Evolutionary conservation across 202 grass and related monocot species (phyloP).

Genomic region (Digitaria exilis): DNA sequence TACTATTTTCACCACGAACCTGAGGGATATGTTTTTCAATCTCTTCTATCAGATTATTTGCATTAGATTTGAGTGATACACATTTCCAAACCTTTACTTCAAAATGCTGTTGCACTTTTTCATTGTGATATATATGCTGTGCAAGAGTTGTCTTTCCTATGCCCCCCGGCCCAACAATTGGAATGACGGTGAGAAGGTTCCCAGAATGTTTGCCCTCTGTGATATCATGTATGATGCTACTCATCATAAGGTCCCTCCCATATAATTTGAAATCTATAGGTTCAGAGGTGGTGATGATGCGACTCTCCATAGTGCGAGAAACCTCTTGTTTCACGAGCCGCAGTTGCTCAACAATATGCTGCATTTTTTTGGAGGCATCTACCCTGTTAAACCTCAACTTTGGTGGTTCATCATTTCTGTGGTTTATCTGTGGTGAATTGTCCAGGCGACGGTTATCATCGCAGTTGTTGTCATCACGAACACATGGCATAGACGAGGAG

Average conservation of each 20-base stretch:
- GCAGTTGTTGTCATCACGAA: neutral
- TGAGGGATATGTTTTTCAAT: neutral
- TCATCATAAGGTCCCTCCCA: neutral
- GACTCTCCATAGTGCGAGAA: neutral
- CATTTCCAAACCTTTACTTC: neutral
- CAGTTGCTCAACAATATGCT: neutral
- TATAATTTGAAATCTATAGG: neutral
- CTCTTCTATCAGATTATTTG: neutral
- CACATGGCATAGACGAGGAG: neutral
- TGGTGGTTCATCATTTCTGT: neutral
- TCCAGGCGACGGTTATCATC: neutral
- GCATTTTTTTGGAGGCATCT: neutral
- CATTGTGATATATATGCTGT: neutral
- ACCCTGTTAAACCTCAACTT: neutral
- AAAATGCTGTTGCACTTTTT: neutral
- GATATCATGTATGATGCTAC: neutral
- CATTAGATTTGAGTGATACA: neutral
- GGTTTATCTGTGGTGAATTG: neutral
- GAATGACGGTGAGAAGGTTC: neutral
- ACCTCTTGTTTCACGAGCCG: accelerated
- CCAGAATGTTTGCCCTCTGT: neutral
- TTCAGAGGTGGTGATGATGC: neutral
- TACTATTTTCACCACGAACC: neutral
- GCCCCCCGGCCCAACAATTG: neutral
- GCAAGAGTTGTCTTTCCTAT: constrained; percentile 2